These are phyloP conservation scores for Ichthyophthirius multifiliis DNA, from an alignment of 169 alveolate species.

Conservation along the genomic window DNA sequence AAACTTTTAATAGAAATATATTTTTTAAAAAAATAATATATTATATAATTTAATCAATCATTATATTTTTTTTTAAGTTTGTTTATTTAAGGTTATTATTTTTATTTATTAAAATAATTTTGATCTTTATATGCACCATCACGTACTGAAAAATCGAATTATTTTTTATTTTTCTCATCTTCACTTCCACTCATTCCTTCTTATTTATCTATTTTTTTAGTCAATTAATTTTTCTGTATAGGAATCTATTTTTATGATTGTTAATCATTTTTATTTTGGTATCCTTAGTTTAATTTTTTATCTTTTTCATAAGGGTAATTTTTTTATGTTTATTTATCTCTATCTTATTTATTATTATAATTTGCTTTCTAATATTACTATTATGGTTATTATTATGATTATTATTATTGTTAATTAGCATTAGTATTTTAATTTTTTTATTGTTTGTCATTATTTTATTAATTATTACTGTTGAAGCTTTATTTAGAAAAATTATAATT, in stretches of 20 bases:
- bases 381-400: background rate
- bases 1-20: no score
- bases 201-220: background rate
- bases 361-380: background rate
- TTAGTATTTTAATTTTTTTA: background rate
- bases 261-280: no score
- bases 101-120: no score
- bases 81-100: no score
- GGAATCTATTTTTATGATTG: background rate
- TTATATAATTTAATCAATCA: no score
- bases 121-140: no score
- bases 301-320: background rate
- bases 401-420: background rate
- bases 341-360: background rate
- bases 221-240: background rate
- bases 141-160: no score
- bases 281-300: background rate
- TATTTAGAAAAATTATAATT: background rate
- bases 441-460: background rate
- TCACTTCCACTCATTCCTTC: conserved; percentile 1
- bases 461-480: background rate
- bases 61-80: no score
- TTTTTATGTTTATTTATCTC: background rate
- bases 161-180: no score
- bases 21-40: no score